These are phyloP conservation scores for Aspergillus campestris DNA, from an alignment of 495 filamentous ascomycete species.

Conservation along the genomic window DNA sequence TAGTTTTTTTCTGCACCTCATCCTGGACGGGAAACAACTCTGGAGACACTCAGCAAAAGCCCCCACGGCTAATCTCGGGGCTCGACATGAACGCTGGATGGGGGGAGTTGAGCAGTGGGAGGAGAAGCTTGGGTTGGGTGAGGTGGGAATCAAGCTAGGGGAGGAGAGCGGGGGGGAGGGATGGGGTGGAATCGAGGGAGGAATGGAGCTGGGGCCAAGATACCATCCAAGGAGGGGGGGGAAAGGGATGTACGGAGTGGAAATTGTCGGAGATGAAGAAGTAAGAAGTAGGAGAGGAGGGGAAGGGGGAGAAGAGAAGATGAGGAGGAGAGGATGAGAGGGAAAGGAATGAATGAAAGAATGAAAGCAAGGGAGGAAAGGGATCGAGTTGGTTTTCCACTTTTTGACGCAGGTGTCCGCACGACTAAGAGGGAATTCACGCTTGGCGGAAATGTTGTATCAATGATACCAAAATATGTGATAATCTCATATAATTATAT, in stretches of 20 bases:
- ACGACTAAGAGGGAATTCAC: slow-evolving; percentile 12
- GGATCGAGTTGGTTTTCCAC: slow-evolving; percentile 19
- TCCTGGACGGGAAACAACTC: slow-evolving; percentile 29
- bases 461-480: too few relatives aligned
- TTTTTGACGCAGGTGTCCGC: slow-evolving; percentile 28
- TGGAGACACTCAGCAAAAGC: slow-evolving; percentile 14
- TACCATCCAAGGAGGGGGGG: neutral
- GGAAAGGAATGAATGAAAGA: neutral
- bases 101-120: slow-evolving; percentile 6
- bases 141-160: neutral
- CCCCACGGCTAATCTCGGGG: slow-evolving; percentile 17
- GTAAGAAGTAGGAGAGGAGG: too few relatives aligned
- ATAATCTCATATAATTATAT: too few relatives aligned
- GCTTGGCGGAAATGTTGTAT: slow-evolving; percentile 25
- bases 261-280: slow-evolving; percentile 15
- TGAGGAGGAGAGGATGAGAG: too few relatives aligned
- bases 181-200: neutral
- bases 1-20: slow-evolving; percentile 45
- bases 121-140: neutral
- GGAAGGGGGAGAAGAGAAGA: too few relatives aligned
- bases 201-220: neutral
- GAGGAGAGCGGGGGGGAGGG: slow-evolving; percentile 9
- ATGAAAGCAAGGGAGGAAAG: slow-evolving; percentile 28
- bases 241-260: slow-evolving; percentile 22
- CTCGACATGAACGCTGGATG: slow-evolving; percentile 19